Conservation (phyloP, 2,329 filamentous ascomycete genomes). For the Aotearoamyces nothofagi region DNA sequence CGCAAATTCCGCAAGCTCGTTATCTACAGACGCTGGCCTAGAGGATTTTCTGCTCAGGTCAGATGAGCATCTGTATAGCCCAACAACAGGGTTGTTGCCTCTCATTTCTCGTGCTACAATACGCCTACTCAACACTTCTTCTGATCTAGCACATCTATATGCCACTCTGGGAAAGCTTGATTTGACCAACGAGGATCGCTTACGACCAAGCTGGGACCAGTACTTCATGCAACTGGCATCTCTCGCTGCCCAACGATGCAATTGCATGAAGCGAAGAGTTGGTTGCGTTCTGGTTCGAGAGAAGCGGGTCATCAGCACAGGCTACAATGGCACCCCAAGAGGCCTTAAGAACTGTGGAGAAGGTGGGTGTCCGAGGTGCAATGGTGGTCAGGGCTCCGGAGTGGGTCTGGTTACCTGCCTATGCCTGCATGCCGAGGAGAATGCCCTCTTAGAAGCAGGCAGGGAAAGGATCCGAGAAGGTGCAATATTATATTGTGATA, state of each 20-base stretch:
- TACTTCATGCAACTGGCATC: constrained; percentile 98
- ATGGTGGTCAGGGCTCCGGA: constrained; percentile 55
- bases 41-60: constrained; percentile 40
- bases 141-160: constrained; percentile 56
- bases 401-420: constrained; percentile 72
- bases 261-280: constrained; percentile 96
- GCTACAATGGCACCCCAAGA: constrained; percentile 94
- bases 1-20: constrained; percentile 13
- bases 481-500: constrained; percentile 82
- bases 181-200: constrained; percentile 60
- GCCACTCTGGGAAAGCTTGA: constrained; percentile 58
- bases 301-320: constrained; percentile 79
- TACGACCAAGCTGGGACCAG: constrained; percentile 86
- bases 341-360: constrained; percentile 82
- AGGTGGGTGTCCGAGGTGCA: constrained; percentile 81
- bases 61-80: constrained; percentile 64
- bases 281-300: constrained; percentile 85
- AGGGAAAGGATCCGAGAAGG: constrained; percentile 75
- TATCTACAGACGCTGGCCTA: constrained; percentile 22
- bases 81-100: constrained; percentile 48
- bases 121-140: constrained; percentile 72
- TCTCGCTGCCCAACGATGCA: constrained; percentile 76
- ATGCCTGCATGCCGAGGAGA: constrained; percentile 97
- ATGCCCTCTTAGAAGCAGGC: constrained; percentile 86
- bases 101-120: constrained; percentile 72